Evolutionary conservation across 345 rosid species (phyloP).

Genomic region (Salix koriyanagi): DNA sequence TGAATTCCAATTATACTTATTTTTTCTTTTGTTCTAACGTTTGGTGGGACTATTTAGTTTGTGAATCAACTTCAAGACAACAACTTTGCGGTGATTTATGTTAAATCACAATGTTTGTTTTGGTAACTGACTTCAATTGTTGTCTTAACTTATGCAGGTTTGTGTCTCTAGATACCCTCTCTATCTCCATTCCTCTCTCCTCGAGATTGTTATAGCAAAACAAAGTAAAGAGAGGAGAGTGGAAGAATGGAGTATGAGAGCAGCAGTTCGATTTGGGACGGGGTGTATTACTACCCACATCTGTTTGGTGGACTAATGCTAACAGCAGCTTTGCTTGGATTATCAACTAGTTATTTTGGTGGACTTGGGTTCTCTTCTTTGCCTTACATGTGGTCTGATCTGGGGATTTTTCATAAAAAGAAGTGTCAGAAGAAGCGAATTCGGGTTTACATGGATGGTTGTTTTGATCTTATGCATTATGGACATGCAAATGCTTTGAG

Average conservation of each 20-base stretch:
- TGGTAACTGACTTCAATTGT: not conserved
- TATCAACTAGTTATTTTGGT: constrained; percentile 58
- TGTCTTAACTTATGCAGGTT: not conserved
- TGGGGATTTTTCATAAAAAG: constrained; percentile 40
- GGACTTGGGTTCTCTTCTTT: constrained; percentile 49
- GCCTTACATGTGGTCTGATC: constrained; percentile 38
- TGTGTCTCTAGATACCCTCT: not conserved
- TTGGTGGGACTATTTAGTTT: not conserved
- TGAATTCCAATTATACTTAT: too few relatives aligned
- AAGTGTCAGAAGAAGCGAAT: constrained; percentile 44
- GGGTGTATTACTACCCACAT: constrained; percentile 50
- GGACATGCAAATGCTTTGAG: constrained; percentile 91
- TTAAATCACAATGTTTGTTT: not conserved
- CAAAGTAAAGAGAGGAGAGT: not conserved
- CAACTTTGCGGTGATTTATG: not conserved
- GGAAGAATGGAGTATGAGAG: constrained; percentile 47
- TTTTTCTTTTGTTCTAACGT: too few relatives aligned
- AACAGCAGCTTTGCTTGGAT: constrained; percentile 56
- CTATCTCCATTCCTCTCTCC: not conserved
- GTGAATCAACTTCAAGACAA: not conserved
- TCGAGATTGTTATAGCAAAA: not conserved
- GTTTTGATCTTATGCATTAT: constrained; percentile 97
- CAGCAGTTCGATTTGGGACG: constrained; percentile 60
- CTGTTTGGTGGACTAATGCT: constrained; percentile 64
- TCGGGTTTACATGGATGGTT: constrained; percentile 97